Evolutionary conservation across 2,329 filamentous ascomycete genomes (phyloP), one percentile per base, ranked within the genome.

Genomic region (Cladosporium sp.): DNA sequence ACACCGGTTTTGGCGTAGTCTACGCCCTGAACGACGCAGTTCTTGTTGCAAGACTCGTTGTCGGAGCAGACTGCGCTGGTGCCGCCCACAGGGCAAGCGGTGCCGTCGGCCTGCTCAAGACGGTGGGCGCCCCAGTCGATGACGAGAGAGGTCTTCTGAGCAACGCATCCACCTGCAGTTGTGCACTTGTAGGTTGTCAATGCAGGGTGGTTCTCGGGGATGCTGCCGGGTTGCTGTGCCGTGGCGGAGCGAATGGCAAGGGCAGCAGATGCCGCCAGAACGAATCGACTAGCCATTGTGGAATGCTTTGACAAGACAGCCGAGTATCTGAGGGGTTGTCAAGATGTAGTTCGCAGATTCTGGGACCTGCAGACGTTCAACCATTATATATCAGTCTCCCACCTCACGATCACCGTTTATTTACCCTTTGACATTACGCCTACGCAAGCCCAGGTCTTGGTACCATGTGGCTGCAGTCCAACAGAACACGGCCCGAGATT

Each of bases 11-110:
- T 83, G 3, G 76, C 66, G 71, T 87, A 87, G 75, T 85, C 76
- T 61, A 85, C 83, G 62, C 83, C 84, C 43, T 86, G 83, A 32
- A 86, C 71, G 56, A 84, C 82, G 70, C 85, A 87, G 76, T 85
- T 85, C 69, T 71, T 76, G 66, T 73, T 73, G 64, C 78, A 80
- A 6, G 74, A 74, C 10, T 69, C 69, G 6, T 70, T 69, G 34
- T 63, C 60, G 8, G 11, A 63, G 60, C 60, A 63, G 21, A 56
- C 49, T 1, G 70, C 72, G 65, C 76, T 70, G 63, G 74, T 73
- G 64, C 76, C 74, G 34, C 84, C 80, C 59, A 85, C 80, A 13
- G 72, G 71, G 18, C 60, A 63, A 30, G 56, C 28, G 13, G 57
- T 43, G 18, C 63, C 63, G 14, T 59, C 43, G 5, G 21, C 16